These are phyloP conservation scores for Seiridium cupressi DNA, from an alignment of 2,329 filamentous ascomycete species.

Conservation along the genomic window DNA sequence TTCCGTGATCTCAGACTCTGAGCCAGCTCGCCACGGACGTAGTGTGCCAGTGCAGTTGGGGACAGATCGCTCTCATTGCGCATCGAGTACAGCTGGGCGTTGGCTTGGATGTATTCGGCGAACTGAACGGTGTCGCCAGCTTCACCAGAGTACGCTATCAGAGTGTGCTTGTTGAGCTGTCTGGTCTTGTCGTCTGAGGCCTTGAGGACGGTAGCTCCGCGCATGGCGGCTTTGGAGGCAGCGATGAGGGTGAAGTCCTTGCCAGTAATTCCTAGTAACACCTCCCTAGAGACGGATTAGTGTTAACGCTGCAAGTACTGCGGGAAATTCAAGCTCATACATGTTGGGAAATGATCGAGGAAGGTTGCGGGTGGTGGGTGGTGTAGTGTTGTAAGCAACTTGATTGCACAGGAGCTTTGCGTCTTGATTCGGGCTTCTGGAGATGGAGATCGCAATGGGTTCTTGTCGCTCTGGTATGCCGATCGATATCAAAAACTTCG, in stretches of 20 bases:
- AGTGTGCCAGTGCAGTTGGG: slow-evolving; percentile 84
- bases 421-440: background rate
- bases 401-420: background rate
- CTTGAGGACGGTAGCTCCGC: slow-evolving; percentile 95
- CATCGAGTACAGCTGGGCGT: slow-evolving; percentile 97
- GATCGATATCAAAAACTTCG: background rate
- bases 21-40: slow-evolving; percentile 91
- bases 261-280: slow-evolving; percentile 95
- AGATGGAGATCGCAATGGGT: no score
- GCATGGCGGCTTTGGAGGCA: slow-evolving; percentile 96
- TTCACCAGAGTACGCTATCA: slow-evolving; percentile 95
- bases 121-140: slow-evolving; percentile 98
- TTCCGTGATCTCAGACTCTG: slow-evolving; percentile 86
- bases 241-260: slow-evolving; percentile 99
- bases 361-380: background rate
- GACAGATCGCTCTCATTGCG: slow-evolving; percentile 92
- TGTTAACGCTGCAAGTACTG: slow-evolving; percentile 8
- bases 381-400: background rate
- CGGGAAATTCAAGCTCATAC: slow-evolving; percentile 3
- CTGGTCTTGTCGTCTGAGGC: slow-evolving; percentile 95
- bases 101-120: slow-evolving; percentile 98
- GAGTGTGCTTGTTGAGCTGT: slow-evolving; percentile 84
- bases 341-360: slow-evolving; percentile 11
- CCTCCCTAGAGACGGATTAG: slow-evolving; percentile 68
- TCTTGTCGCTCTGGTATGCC: background rate